Percentiles rank a stretch among this genome's conserved stretches.
These are phyloP conservation scores for Diaporthe citri DNA, from an alignment of 2,329 filamentous ascomycete species.

Conservation along the genomic window DNA sequence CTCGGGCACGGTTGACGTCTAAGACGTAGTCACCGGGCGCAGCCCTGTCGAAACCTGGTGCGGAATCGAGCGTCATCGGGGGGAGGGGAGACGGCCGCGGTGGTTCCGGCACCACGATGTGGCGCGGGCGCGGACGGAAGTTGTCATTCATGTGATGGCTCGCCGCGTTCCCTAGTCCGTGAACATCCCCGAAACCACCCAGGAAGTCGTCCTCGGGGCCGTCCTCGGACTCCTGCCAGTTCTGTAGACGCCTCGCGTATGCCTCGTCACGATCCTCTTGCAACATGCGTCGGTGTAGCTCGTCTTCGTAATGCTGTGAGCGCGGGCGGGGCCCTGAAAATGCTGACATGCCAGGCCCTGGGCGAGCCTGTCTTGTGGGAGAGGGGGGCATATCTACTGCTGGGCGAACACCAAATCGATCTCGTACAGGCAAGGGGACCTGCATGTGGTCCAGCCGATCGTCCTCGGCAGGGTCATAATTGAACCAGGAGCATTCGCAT, in stretches of 20 bases:
- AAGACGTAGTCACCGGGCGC: constrained; percentile 57
- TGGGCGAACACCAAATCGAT: constrained; percentile 35
- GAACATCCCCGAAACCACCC: constrained; percentile 52
- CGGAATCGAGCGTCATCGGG: constrained; percentile 36
- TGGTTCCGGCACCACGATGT: constrained; percentile 52
- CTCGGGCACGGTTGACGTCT: constrained; percentile 58
- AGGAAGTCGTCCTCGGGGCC: constrained; percentile 53
- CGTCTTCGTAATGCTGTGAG: constrained; percentile 60
- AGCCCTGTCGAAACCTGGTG: constrained; percentile 52
- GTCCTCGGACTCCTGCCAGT: constrained; percentile 51
- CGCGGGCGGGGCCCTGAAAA: constrained; percentile 46
- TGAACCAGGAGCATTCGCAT: constrained; percentile 87
- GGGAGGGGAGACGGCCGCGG: constrained; percentile 45
- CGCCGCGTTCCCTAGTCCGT: constrained; percentile 64
- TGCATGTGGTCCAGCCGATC: constrained; percentile 68
- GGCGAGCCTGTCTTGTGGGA: constrained; percentile 49
- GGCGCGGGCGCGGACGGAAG: constrained; percentile 59
- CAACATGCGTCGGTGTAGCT: constrained; percentile 58
- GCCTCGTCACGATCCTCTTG: constrained; percentile 63
- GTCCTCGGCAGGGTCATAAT: constrained; percentile 66
- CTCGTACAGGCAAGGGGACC: constrained; percentile 54
- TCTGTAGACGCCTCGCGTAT: constrained; percentile 52
- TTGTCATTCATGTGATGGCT: constrained; percentile 73
- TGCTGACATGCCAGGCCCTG: constrained; percentile 43
- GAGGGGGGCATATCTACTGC: constrained; percentile 43